Percentiles rank a stretch among this genome's conserved stretches.
These are phyloP conservation scores for Solanum medicagineum DNA, from an alignment of 257 asterid species.

Conservation along the genomic window DNA sequence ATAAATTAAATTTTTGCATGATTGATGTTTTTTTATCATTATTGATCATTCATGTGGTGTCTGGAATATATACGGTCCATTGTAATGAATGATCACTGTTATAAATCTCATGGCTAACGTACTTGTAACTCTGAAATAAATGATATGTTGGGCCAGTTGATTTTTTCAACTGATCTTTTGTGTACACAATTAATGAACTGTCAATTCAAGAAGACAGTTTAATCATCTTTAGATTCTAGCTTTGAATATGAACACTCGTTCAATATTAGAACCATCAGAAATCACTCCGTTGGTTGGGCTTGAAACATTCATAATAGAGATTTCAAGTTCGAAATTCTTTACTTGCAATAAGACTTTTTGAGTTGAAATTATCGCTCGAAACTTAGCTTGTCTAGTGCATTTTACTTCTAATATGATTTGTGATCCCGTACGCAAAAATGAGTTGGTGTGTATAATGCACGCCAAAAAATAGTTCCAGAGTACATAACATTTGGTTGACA, in stretches of 20 bases:
- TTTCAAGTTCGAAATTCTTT: no score
- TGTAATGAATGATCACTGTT: neutral
- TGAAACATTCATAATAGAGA: neutral
- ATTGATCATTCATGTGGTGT: neutral
- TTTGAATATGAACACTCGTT: no score
- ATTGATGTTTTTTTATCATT: neutral
- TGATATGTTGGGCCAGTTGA: neutral
- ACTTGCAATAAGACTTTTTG: no score
- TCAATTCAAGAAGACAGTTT: neutral
- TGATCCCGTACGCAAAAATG: no score
- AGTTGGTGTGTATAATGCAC: no score
- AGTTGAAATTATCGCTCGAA: neutral
- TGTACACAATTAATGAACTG: neutral
- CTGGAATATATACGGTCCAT: neutral
- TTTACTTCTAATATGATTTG: no score
- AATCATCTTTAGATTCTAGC: no score
- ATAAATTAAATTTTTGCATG: neutral
- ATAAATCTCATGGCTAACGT: neutral
- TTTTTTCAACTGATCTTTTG: neutral
- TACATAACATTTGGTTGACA: no score
- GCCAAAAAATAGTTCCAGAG: no score
- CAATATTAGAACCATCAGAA: no score
- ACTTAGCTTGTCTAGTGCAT: neutral
- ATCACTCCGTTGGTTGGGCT: no score
- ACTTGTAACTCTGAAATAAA: neutral